Percentiles rank a stretch among this genome's conserved stretches.
These are phyloP conservation scores for Rehmannia glutinosa DNA, from an alignment of 257 asterid species.

Conservation along the genomic window DNA sequence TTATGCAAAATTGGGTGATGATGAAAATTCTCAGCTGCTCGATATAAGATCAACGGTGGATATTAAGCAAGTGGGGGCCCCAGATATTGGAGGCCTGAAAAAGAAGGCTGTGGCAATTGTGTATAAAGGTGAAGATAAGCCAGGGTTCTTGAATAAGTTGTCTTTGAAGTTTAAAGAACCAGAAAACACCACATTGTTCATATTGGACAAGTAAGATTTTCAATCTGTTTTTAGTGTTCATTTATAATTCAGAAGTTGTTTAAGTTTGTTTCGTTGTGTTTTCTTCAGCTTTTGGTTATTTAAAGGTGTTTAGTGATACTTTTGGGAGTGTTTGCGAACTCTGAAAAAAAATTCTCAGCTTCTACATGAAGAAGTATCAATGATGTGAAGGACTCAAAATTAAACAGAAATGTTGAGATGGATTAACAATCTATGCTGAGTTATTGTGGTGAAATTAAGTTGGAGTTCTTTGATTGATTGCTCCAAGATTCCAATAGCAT, in stretches of 20 bases:
- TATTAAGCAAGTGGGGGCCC: slow-evolving; percentile 60
- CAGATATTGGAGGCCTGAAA: slow-evolving; percentile 70
- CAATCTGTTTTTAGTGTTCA: neutral
- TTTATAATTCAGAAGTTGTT: too few species aligned
- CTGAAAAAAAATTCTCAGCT: too few species aligned
- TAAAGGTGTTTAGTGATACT: too few species aligned
- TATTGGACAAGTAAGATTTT: slow-evolving; percentile 88
- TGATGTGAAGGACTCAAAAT: too few species aligned
- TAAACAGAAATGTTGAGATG: too few species aligned
- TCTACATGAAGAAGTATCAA: too few species aligned
- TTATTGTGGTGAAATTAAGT: too few species aligned
- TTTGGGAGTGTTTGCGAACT: too few species aligned
- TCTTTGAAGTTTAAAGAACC: slow-evolving; percentile 79
- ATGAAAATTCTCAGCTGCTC: slow-evolving; percentile 56
- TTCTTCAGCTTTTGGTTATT: slow-evolving; percentile 47
- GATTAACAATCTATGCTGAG: too few species aligned
- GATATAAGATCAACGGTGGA: slow-evolving; percentile 58
- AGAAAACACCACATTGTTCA: slow-evolving; percentile 75
- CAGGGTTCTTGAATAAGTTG: slow-evolving; percentile 74
- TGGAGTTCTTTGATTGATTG: neutral
- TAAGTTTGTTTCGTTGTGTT: too few species aligned
- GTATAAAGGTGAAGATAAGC: slow-evolving; percentile 72
- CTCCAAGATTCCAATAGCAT: neutral
- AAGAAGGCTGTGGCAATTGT: slow-evolving; percentile 66
- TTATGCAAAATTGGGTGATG: slow-evolving; percentile 72